Evolutionary conservation across 352 stramenopile genomes (phyloP), one percentile per base, ranked within the genome.

Genomic region (Globisporangium irregulare): DNA sequence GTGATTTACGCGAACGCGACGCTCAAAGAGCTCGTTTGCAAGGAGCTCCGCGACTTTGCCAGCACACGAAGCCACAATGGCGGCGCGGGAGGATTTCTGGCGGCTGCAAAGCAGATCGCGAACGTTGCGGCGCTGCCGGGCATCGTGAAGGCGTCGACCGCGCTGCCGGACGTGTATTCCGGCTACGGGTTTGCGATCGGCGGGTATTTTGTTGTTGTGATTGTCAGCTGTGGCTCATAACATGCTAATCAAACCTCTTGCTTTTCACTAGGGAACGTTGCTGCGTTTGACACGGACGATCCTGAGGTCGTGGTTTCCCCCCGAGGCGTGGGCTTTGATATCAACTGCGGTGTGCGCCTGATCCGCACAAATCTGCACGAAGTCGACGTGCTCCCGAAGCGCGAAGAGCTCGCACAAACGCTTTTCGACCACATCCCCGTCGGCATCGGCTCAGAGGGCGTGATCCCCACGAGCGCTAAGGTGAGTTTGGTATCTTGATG

Each of bases 1-100:
- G 53, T 59, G 22, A 24, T 25, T 25, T 38, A 36, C 53, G 53
- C 25, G 53, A 59, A 59, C 53, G 24, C 51, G 25, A 41, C 53
- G 53, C 53, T 59, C 53, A 58, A 34, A 59, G 54, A 58, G 24
- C 51, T 58, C 14, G 12, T 34, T 1, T 34, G 3, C 24, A 24
- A 34, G 4, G 46, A 54, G 46, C 46, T 54, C 20, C 20, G 20
- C 20, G 46, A 25, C 20, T 54, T 54, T n/a, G 15, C 41, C 2
- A 48, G 41, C 15, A 14, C 41, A 14, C 41, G 20, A 8, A n/a
- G 2, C 41, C 41, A n/a, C 14, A n/a, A n/a, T 48, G 41, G 4
- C 5, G 14, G 41, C 15, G 41, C 14, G 4, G 41, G 41, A n/a
- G 41, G 41, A 0, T 48, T 48, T 14, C 5, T 38, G 7, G 2